phyloP scores from a whole-genome alignment of 2,329 filamentous ascomycete genomes.

The Epichloe elymi region DNA sequence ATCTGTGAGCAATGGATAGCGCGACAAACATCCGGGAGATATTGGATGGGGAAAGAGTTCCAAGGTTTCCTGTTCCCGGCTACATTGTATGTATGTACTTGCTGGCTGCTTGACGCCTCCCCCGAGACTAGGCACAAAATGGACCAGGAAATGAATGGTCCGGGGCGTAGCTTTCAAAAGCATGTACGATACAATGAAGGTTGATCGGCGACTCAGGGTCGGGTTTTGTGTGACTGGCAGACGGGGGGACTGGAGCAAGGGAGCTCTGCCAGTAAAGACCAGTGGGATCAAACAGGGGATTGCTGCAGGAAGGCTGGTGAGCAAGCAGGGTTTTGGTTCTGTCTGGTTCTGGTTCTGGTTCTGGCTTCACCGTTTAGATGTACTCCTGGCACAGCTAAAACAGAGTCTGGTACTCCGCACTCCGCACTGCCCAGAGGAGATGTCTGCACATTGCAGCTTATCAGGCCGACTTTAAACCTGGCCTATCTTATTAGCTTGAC shows the following conservation, averaged over 20 bases:
- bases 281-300: slow-evolving; percentile 15
- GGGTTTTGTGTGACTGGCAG: slow-evolving; percentile 37
- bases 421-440: slow-evolving; percentile 12
- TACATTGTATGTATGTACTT: slow-evolving; percentile 5
- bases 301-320: slow-evolving; percentile 15
- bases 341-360: slow-evolving; percentile 2
- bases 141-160: no score
- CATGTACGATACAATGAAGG: slow-evolving; percentile 13
- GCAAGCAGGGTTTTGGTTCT: slow-evolving; percentile 9
- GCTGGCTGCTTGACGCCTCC: slow-evolving; percentile 7
- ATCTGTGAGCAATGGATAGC: slow-evolving; percentile 27
- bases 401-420: no score
- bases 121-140: no score
- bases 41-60: slow-evolving; percentile 1
- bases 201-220: slow-evolving; percentile 28
- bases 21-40: slow-evolving; percentile 16
- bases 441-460: background rate
- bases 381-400: slow-evolving; percentile 12
- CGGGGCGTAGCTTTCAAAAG: no score
- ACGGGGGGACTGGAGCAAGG: slow-evolving; percentile 20
- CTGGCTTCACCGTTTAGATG: background rate
- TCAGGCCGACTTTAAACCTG: background rate
- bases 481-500: background rate
- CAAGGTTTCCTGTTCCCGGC: slow-evolving; percentile 1
- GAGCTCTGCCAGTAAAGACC: background rate